These are phyloP conservation scores for Talaromyces nanjingensis DNA, from an alignment of 495 filamentous ascomycete genomes.

Conservation along the genomic window DNA sequence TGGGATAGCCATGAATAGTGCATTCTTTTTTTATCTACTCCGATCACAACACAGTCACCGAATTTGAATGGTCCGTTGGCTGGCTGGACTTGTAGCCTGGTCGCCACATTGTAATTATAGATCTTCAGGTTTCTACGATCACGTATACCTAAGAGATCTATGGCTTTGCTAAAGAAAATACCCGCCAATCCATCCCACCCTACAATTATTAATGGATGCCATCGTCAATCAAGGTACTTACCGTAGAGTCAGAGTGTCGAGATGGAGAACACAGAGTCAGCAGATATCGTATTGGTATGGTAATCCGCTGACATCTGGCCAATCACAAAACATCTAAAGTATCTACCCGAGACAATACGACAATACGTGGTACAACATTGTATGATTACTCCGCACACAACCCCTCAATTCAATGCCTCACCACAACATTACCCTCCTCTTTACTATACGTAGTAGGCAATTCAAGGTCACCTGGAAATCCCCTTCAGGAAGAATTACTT, in stretches of 20 bases:
- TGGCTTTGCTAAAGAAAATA: neutral
- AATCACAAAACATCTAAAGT: neutral
- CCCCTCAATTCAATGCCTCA: neutral
- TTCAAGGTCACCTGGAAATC: neutral
- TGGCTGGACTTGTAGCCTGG: neutral
- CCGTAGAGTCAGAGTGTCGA: neutral
- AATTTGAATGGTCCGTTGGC: neutral
- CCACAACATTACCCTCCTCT: neutral
- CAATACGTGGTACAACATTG: neutral
- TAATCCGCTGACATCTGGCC: neutral
- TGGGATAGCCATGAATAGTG: neutral
- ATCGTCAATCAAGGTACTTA: neutral
- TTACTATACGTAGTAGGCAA: neutral
- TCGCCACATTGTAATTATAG: neutral
- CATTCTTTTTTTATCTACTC: neutral
- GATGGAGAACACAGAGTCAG: neutral
- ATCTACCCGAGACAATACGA: neutral
- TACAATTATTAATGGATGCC: neutral
- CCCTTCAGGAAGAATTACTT: neutral
- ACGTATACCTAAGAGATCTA: neutral
- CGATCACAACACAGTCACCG: neutral
- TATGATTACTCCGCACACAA: slow-evolving; percentile 2
- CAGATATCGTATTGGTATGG: neutral
- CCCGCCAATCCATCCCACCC: neutral
- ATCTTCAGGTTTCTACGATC: neutral